These are phyloP conservation scores for Blakeslea trispora DNA, from an alignment of 371 early-diverging fungal genomes.

Conservation along the genomic window DNA sequence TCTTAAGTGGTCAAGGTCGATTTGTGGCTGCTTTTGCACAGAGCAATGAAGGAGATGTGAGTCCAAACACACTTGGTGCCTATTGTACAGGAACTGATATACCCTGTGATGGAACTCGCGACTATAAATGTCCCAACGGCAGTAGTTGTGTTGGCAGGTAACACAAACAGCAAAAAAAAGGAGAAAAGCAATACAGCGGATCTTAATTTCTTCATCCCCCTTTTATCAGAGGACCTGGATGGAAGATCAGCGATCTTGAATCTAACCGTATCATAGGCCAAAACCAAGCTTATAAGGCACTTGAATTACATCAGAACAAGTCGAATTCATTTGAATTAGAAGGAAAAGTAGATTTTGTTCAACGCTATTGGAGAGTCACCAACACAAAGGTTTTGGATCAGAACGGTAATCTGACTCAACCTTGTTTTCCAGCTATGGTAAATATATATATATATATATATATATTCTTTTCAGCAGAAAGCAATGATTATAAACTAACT, in stretches of 20 bases:
- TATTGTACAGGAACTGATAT: conserved; percentile 61
- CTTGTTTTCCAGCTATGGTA: conserved; percentile 51
- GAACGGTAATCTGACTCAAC: conserved; percentile 22
- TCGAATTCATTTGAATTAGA: conserved; percentile 4
- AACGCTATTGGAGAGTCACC: conserved; percentile 51
- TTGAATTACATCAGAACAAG: conserved; percentile 25
- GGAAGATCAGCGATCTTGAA: conserved; percentile 36
- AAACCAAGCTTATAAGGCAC: conserved; percentile 43
- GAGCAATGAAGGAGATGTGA: conserved; percentile 66
- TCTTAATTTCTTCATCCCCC: no score
- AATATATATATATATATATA: conserved; percentile 21
- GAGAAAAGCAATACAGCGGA: no score
- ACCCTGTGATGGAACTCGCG: conserved; percentile 57
- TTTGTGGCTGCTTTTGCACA: conserved; percentile 69
- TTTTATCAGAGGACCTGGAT: conserved; percentile 43
- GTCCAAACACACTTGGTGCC: conserved; percentile 62
- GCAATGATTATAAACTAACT: background rate
- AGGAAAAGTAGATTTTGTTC: conserved; percentile 41
- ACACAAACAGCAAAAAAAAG: no score
- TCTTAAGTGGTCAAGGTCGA: conserved; percentile 18
- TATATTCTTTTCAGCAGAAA: conserved; percentile 6
- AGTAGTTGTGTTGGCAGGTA: conserved; percentile 46
- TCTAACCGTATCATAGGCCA: conserved; percentile 64
- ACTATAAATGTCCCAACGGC: conserved; percentile 34
- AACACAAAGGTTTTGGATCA: conserved; percentile 26